Base-by-base conservation (phyloP, 1,284 basidiomycete genomes). In the Cutaneotrichosporon sp. region DNA sequence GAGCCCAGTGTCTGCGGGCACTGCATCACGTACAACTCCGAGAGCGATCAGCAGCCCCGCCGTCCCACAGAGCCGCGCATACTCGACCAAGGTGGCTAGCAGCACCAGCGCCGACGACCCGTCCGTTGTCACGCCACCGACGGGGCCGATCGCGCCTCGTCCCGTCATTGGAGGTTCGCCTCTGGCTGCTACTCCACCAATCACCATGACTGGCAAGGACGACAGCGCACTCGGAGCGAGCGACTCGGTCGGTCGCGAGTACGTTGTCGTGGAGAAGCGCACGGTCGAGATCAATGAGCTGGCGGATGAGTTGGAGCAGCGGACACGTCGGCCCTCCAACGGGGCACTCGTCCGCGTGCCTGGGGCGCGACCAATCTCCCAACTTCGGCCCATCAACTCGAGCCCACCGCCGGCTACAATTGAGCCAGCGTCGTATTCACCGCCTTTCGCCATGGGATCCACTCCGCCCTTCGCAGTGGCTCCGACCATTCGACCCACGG, bases 241-340 rank as follows among this genome's bases (percentile, higher is more conserved):
- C 29, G 75, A 76, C 57, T 75, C 73, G 13, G 67, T 73, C 1
- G 73, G 70, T 0, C 67, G 69, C 22, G 84, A 84, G 55, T 85
- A 84, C 67, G 84, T 85, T 5, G 81, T 85, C 36, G 81, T 85
- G 14, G 84, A 85, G 72, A 85, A 84, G 73, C 75, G 82, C 34
- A 83, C 81, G 2, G 83, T 85, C 13, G 83, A 85, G 71, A 82
- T 84, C 66, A 84, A 85, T 59, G 81, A 82, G 10, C 71, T 85
- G 13, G 84, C 84, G 5, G 84, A 85, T 69, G 55, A 57, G 46
- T 29, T 57, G 29, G 55, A 57, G 46, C 55, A 57, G 33, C 46
- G 16, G 10, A 24, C 46, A 38, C 55, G 55, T 24, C 45, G 55
- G 16, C 33, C 55, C 10, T 49, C 55, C 16, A 50, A 14, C 31